Base-by-base conservation (phyloP, 192 early-diverging fungal species). In the Umbelopsis ramanniana region DNA sequence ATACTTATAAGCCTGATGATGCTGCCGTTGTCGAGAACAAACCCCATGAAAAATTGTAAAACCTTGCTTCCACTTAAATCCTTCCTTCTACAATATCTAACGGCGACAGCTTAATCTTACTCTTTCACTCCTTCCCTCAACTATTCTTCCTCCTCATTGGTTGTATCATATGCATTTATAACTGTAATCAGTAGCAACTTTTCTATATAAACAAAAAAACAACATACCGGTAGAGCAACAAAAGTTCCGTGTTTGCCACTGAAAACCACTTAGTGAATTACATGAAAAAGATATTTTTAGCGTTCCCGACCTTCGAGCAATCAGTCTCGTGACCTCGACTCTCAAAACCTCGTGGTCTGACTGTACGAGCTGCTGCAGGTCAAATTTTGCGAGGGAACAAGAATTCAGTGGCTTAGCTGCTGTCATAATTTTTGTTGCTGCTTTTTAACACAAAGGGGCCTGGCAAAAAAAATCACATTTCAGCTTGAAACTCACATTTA, bases 371-470 rank as follows among this genome's bases (percentile, higher is more conserved):
- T n/a, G n/a, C n/a, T n/a, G n/a, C n/a, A n/a, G n/a, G n/a, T n/a
- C n/a, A n/a, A n/a, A n/a, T n/a, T n/a, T n/a, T n/a, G n/a, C n/a
- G n/a, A n/a, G n/a, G n/a, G n/a, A n/a, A n/a, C n/a, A n/a, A n/a
- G n/a, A n/a, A 50, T 17, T n/a, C 14, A 50, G 48, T 50, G 48
- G 48, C 48, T 50, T 50, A 50, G 48, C 48, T 15, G 1, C 48
- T 50, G 48, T 50, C 48, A 63, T 63, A 63, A 63, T 63, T 63
- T 63, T 63, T 63, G 57, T 63, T 63, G 57, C 57, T 63, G 26
- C 57, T 50, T 50, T 50, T 21, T 50, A 0, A 17, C 19, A 50
- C 6, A 23, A 53, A 63, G 26, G 57, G 4, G 33, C 26, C 17
- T 43, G 40, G 40, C 40, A 6, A 43, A 43, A 43, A 40, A 43